Conservation (phyloP, 768 basidiomycete genomes). For the Hypholoma sublateritium region DNA sequence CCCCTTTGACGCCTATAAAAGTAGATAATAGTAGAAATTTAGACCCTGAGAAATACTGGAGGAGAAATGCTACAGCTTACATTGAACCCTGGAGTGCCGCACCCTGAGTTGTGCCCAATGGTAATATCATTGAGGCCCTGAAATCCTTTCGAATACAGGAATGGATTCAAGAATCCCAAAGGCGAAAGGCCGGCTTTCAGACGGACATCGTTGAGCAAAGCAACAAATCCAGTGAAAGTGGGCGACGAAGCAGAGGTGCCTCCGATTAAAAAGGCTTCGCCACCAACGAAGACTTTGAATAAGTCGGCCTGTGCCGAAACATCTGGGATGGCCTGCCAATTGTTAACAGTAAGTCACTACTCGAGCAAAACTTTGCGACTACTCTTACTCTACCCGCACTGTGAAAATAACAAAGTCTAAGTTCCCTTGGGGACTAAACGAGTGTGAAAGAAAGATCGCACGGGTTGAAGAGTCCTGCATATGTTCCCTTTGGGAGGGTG, state of each 20-base stretch:
- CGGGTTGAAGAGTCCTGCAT: constrained; percentile 59
- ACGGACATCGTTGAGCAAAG: constrained; percentile 66
- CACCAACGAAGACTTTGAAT: constrained; percentile 48
- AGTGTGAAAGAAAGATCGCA: background rate
- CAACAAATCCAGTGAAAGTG: constrained; percentile 60
- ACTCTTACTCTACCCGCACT: background rate
- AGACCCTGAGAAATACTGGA: background rate
- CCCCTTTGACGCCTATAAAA: constrained; percentile 42
- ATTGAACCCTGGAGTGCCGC: constrained; percentile 67
- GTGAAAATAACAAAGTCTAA: background rate
- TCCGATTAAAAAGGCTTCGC: constrained; percentile 34
- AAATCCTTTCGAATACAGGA: constrained; percentile 44
- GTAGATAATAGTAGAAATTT: background rate
- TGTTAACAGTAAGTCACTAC: background rate
- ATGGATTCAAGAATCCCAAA: constrained; percentile 69
- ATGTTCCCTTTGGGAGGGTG: constrained; percentile 45
- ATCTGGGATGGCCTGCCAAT: constrained; percentile 53
- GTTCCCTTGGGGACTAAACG: too few relatives aligned
- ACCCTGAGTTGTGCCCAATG: constrained; percentile 52
- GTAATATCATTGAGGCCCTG: constrained; percentile 58
- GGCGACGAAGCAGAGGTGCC: constrained; percentile 72
- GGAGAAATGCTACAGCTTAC: constrained; percentile 33
- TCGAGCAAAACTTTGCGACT: too few relatives aligned
- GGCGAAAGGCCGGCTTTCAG: constrained; percentile 36
- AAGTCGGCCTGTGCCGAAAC: constrained; percentile 56